Evolutionary conservation across 129 eudicot genomes (phyloP), one percentile per base, ranked within the genome.

Genomic region (Dittrichia graveolens): DNA sequence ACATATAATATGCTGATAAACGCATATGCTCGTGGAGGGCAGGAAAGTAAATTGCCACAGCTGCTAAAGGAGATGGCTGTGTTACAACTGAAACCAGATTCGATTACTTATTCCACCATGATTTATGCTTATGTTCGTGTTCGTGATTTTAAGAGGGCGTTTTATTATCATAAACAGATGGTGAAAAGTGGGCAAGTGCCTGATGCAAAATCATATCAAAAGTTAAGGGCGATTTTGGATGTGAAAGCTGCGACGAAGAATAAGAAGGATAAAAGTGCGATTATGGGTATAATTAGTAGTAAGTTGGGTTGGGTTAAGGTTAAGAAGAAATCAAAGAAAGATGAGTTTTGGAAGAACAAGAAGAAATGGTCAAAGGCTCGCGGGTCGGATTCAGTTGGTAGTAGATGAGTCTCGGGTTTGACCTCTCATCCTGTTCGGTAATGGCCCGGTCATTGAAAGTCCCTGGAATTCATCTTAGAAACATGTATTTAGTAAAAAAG

Each of bases 161-260:
- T 94, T 59, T 87, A 69, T 74, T 94, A 84, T 77, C 98, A 94
- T 63, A 94, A 94, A 68, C 83, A 87, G 76, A 94, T 94, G 98
- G 96, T 90, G 75, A 90, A 94, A 78, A 87, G 89, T 71, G 89
- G 97, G 64, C 90, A 94, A 56, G 93, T 94, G 11, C 96, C 98
- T 1, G 98, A 94, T 83, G 85, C 87, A 8, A 77, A 67, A 72
- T 84, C 96, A 3, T 94, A 94, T 77, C 69, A 84, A 77, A 94
- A 94, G 76, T 80, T 94, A 6, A 75, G 98, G 77, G 75, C 91
- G 19, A 82, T 90, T 56, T 86, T 94, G 89, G 97, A 94, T 75
- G 93, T 82, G 67, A 90, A 90, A 68, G 98, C 96, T 39, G 89
- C 85, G 38, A 72, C 75, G 31, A 94, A 90, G 84, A 94, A 94